phyloP scores from a whole-genome alignment of 2,329 filamentous ascomycete genomes.

The Neonectria magnoliae region DNA sequence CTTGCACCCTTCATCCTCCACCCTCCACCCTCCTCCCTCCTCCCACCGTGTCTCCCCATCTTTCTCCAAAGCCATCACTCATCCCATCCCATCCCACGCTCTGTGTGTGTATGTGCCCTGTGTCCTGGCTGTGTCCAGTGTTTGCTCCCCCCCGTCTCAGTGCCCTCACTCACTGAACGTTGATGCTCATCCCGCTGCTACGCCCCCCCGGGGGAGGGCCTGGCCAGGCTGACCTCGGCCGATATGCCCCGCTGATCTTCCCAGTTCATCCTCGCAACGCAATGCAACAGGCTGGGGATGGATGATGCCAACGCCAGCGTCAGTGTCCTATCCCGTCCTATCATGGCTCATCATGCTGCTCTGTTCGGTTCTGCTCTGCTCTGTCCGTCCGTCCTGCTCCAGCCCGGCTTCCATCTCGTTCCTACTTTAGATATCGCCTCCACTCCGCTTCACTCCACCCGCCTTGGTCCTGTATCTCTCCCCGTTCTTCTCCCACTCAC shows the following conservation, averaged over 20 bases:
- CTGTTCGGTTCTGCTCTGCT: background rate
- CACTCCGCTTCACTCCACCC: conserved; percentile 17
- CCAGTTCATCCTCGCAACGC: conserved; percentile 29
- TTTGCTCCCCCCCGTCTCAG: conserved; percentile 29
- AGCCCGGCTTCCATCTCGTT: conserved; percentile 13
- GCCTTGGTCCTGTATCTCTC: conserved; percentile 4
- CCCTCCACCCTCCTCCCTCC: conserved; percentile 8
- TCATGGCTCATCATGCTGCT: conserved; percentile 4
- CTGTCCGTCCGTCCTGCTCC: conserved; percentile 10
- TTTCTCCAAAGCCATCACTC: conserved; percentile 33
- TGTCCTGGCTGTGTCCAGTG: background rate
- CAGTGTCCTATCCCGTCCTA: conserved; percentile 14
- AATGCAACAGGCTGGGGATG: conserved; percentile 31
- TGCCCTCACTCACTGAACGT: conserved; percentile 4
- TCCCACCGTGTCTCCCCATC: conserved; percentile 32
- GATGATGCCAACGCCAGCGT: conserved; percentile 39
- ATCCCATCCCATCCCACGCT: conserved; percentile 16
- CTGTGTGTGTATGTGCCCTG: background rate
- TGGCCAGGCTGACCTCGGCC: conserved; percentile 35
- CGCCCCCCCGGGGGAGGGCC: background rate
- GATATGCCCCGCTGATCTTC: conserved; percentile 43
- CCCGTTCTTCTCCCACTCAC: conserved; percentile 2
- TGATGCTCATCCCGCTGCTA: background rate
- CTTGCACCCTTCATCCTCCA: background rate
- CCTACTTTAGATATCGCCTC: conserved; percentile 24